Evolutionary conservation across 176 grass and related monocot genomes (phyloP).

Genomic region (Aegilops tauschii): DNA sequence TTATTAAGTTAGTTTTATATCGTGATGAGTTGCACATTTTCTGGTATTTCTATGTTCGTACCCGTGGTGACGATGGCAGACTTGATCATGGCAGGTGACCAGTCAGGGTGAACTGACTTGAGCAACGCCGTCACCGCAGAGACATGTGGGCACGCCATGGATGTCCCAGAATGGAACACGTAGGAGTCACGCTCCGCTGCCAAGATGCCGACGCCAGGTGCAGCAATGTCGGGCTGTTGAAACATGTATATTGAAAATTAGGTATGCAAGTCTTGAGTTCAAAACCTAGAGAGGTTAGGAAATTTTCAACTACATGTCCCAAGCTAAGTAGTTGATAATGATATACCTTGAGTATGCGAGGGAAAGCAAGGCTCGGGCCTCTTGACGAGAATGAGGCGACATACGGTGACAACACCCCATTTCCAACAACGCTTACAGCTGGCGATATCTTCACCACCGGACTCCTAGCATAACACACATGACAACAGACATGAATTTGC

Average conservation of each 20-base stretch:
- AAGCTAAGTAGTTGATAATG: neutral
- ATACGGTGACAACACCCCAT: neutral
- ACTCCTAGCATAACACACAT: neutral
- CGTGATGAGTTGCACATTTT: neutral
- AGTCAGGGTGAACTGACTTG: neutral
- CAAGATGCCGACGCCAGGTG: constrained; percentile 18
- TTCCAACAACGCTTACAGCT: neutral
- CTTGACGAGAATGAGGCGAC: neutral
- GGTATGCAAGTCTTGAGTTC: too few species aligned
- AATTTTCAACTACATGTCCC: neutral
- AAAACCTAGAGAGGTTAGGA: neutral
- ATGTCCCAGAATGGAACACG: neutral
- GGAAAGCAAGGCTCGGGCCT: neutral
- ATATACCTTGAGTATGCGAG: neutral
- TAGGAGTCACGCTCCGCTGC: neutral
- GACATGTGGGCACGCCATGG: neutral
- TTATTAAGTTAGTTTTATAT: neutral
- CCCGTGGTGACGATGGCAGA: neutral
- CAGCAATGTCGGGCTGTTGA: constrained; percentile 14
- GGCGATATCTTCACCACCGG: neutral
- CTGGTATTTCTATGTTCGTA: neutral
- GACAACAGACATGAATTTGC: neutral
- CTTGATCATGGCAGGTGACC: neutral
- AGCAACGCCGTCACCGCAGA: neutral
- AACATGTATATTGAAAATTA: neutral